These are phyloP conservation scores for Marchantia paleacea DNA, from an alignment of 225 moss, liverwort and hornwort species.

Conservation along the genomic window DNA sequence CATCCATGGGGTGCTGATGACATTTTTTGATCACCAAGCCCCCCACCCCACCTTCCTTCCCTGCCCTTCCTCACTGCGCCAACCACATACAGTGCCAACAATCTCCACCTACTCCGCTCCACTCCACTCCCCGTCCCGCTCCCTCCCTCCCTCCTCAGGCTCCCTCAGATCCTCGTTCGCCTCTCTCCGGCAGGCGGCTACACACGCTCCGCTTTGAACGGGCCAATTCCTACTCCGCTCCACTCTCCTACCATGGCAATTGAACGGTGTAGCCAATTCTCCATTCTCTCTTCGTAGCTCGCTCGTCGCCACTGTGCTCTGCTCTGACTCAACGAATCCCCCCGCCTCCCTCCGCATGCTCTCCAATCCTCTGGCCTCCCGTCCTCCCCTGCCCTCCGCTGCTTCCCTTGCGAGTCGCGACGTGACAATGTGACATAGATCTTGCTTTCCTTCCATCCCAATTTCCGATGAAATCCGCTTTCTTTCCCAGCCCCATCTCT, in stretches of 20 bases:
- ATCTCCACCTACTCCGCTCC: neutral
- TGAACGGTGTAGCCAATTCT: neutral
- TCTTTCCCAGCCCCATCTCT: neutral
- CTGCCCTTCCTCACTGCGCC: neutral
- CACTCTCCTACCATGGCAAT: neutral
- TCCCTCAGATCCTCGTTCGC: neutral
- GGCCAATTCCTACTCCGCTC: neutral
- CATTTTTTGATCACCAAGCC: neutral
- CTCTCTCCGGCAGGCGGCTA: neutral
- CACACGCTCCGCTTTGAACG: neutral
- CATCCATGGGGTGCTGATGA: neutral
- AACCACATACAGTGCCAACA: neutral
- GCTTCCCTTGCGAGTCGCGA: too few relatives aligned
- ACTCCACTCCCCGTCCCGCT: neutral
- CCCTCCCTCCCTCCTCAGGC: too few relatives aligned
- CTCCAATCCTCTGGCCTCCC: too few relatives aligned
- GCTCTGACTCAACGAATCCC: too few relatives aligned
- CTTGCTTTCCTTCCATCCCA: neutral
- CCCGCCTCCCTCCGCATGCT: too few relatives aligned
- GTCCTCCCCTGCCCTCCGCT: too few relatives aligned
- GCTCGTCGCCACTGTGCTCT: neutral
- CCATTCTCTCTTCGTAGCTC: neutral
- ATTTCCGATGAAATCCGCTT: neutral
- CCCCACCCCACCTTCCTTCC: neutral
- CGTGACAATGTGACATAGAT: neutral